Evolutionary conservation across 331 rosid genomes (phyloP).

Genomic region (Quercus lobata): DNA sequence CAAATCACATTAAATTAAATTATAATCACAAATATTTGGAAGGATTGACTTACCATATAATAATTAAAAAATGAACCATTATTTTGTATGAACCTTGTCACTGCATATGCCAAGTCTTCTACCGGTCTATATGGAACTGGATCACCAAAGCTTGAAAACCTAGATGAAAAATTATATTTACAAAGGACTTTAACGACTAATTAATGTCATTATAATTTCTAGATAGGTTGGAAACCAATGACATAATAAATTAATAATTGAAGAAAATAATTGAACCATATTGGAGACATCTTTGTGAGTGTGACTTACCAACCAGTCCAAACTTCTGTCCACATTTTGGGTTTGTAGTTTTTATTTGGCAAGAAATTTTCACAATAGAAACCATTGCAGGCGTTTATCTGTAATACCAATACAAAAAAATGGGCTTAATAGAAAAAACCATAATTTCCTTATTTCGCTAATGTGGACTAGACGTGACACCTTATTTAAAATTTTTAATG

Average conservation of each 20-base stretch:
- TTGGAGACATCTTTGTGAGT: constrained; percentile 10
- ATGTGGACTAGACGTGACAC: too few species aligned
- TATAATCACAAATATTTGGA: neutral
- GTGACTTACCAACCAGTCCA: constrained; percentile 90
- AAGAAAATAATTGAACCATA: neutral
- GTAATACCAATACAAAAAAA: constrained; percentile 14
- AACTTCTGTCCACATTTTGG: constrained; percentile 94
- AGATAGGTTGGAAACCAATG: neutral
- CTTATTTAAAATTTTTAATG: too few species aligned
- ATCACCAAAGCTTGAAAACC: constrained; percentile 88
- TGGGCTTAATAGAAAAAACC: neutral
- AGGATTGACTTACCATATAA: constrained; percentile 60
- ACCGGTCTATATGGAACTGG: constrained; percentile 75
- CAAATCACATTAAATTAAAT: neutral
- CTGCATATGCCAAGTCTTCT: constrained; percentile 81
- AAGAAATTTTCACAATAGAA: constrained; percentile 80
- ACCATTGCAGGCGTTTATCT: constrained; percentile 94
- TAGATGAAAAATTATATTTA: constrained; percentile 12
- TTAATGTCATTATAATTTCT: neutral
- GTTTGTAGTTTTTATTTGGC: constrained; percentile 69
- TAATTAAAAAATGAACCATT: constrained; percentile 84
- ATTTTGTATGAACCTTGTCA: constrained; percentile 77
- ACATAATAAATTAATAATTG: neutral
- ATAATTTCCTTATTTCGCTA: neutral
- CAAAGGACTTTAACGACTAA: neutral